Evolutionary conservation across 2,329 filamentous ascomycete genomes (phyloP).

Genomic region (Ceratocystis ficicola): DNA sequence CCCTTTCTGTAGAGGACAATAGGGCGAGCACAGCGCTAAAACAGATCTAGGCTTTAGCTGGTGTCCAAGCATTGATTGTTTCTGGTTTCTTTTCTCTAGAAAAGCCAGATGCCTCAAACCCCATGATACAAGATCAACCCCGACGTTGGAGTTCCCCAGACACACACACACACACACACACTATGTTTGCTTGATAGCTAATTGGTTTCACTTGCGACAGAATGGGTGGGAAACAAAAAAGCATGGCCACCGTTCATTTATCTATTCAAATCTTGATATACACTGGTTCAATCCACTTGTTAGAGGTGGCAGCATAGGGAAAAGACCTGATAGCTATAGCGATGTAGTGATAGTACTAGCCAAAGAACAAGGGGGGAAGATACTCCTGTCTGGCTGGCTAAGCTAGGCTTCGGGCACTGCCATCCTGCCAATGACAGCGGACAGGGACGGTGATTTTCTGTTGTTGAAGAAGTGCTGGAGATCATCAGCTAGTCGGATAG

Average conservation of each 20-base stretch:
- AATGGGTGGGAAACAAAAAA: not conserved
- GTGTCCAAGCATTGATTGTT: not conserved
- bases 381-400: not conserved
- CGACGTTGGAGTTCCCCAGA: not conserved
- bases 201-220: not conserved
- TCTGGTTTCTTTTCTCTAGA: not conserved
- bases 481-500: not conserved
- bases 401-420: not conserved
- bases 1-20: constrained; percentile 4
- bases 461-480: not conserved
- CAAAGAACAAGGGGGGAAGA: not conserved
- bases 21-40: not conserved
- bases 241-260: not conserved
- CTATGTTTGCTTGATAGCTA: no score
- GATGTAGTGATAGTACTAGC: not conserved
- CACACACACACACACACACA: not conserved
- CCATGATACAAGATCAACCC: not conserved
- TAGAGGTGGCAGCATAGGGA: not conserved
- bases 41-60: not conserved
- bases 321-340: not conserved
- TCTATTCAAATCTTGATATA: not conserved
- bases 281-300: not conserved
- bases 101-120: not conserved
- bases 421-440: not conserved
- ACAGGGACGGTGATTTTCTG: not conserved